Percentiles rank a stretch among this genome's conserved stretches.
Conservation (phyloP, 2,329 filamentous ascomycete genomes). For the Fusarium coffeatum region DNA sequence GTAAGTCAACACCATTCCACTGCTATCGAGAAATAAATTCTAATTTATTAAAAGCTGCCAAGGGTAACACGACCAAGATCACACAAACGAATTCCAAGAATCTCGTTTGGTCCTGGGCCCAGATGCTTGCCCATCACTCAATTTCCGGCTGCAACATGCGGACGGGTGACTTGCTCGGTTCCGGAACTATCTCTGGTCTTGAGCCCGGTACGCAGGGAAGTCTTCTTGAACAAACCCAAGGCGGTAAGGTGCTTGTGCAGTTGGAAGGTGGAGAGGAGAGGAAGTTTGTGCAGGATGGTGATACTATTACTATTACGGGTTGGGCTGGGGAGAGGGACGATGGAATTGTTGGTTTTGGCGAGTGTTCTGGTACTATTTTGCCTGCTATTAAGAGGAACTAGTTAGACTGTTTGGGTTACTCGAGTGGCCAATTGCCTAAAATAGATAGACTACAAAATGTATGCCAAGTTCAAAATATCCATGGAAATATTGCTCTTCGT, state of each 20-base stretch:
- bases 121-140: constrained; percentile 86
- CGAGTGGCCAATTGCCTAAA: too few species aligned
- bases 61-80: constrained; percentile 47
- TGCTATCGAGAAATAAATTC: accelerated
- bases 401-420: too few species aligned
- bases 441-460: too few species aligned
- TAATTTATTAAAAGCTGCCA: constrained; percentile 43
- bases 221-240: constrained; percentile 77
- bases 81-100: constrained; percentile 53
- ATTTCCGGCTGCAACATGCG: constrained; percentile 81
- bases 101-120: constrained; percentile 82
- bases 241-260: constrained; percentile 73
- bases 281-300: constrained; percentile 79
- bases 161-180: constrained; percentile 80
- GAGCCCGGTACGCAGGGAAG: constrained; percentile 73
- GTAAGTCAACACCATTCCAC: constrained; percentile 41
- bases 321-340: constrained; percentile 27
- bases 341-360: constrained; percentile 38
- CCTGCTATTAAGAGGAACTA: neutral
- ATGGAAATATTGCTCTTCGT: too few species aligned
- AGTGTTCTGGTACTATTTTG: constrained; percentile 26
- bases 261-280: constrained; percentile 74
- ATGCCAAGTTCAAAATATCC: too few species aligned
- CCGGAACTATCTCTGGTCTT: constrained; percentile 78
- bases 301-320: constrained; percentile 57